phyloP scores from a whole-genome alignment of 106 monocot genomes.

The Dioscorea dumetorum region DNA sequence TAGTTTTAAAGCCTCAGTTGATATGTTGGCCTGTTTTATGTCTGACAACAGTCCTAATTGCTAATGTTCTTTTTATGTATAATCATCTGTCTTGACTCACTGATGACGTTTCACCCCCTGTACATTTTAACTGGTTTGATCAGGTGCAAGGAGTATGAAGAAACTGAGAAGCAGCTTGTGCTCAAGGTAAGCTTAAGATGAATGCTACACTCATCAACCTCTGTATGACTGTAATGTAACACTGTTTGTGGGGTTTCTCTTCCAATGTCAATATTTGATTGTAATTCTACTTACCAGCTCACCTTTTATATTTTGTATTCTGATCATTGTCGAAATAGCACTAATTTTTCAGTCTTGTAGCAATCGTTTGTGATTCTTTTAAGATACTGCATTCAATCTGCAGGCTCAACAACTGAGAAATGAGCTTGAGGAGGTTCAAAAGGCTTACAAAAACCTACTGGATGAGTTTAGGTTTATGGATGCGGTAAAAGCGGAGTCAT shows the following conservation, averaged over 20 bases:
- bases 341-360: background rate
- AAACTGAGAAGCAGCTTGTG: slow-evolving; percentile 9
- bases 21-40: background rate
- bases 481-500: slow-evolving; percentile 25
- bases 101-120: background rate
- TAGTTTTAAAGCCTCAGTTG: background rate
- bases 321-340: background rate
- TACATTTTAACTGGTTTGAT: background rate
- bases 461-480: slow-evolving; percentile 16
- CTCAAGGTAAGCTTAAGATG: slow-evolving; percentile 13
- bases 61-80: background rate
- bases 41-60: background rate
- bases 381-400: background rate
- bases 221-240: slow-evolving; percentile 6
- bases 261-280: too few species aligned
- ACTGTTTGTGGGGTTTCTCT: too few species aligned
- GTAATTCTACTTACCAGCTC: background rate
- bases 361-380: background rate
- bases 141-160: slow-evolving; percentile 22
- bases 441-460: slow-evolving; percentile 19
- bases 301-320: background rate
- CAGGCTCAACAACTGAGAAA: slow-evolving; percentile 37
- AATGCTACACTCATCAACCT: background rate
- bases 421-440: slow-evolving; percentile 28
- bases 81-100: background rate